phyloP scores from a whole-genome alignment of 345 rosid genomes.

The Rhodamnia rubescens region DNA sequence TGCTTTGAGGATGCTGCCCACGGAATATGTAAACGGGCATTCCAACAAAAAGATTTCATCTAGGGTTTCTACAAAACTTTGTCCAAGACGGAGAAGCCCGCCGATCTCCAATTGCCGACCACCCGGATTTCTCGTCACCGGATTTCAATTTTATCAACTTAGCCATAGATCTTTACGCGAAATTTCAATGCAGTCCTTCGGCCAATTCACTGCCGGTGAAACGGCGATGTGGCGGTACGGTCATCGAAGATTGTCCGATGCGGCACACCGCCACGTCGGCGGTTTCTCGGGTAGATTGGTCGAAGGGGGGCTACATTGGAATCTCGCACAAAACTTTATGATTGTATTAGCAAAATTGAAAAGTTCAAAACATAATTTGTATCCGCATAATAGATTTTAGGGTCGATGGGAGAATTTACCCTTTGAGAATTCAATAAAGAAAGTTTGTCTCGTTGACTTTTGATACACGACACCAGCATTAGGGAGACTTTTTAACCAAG shows the following conservation, averaged over 20 bases:
- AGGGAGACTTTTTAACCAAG: background rate
- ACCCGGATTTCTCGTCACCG: background rate
- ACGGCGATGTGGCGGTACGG: rapidly evolving
- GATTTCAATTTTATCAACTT: too few species aligned
- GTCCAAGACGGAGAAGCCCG: background rate
- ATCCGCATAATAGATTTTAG: rapidly evolving
- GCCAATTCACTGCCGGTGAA: rapidly evolving
- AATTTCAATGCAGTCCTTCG: background rate
- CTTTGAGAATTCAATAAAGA: background rate
- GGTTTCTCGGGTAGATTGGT: rapidly evolving
- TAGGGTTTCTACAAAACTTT: too few species aligned
- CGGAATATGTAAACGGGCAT: too few species aligned
- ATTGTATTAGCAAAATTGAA: background rate
- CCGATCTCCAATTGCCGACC: background rate
- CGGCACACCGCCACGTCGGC: rapidly evolving
- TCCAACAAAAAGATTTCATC: too few species aligned
- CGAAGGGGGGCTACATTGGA: background rate
- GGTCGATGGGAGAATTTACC: background rate
- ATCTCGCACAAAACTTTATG: rapidly evolving
- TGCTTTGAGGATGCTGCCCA: too few species aligned
- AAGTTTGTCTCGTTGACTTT: background rate
- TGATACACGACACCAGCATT: rapidly evolving
- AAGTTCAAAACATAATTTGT: rapidly evolving
- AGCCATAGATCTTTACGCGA: too few species aligned
- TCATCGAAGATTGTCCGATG: rapidly evolving